Percentiles rank a stretch among this genome's conserved stretches.
phyloP scores from a whole-genome alignment of 768 basidiomycete species.

The Hydnomerulius pinastri region DNA sequence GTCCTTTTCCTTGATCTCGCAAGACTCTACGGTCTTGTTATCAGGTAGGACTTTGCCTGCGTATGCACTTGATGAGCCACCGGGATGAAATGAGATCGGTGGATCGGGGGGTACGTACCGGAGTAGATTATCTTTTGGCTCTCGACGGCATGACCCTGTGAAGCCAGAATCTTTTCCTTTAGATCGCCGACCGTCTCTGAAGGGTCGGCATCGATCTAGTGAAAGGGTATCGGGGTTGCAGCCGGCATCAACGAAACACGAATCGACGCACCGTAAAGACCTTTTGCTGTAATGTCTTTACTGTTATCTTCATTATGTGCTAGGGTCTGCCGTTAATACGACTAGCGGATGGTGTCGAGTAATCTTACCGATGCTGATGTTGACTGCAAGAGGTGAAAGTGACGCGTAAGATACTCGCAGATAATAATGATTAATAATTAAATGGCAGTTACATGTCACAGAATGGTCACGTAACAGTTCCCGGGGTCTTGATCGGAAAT shows the following conservation, averaged over 20 bases:
- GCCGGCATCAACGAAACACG: background rate
- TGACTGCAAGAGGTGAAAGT: constrained; percentile 10
- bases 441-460: constrained; percentile 24
- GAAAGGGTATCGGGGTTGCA: background rate
- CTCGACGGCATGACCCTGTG: constrained; percentile 72
- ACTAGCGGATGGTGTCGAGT: background rate
- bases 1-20: constrained; percentile 96
- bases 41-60: constrained; percentile 91
- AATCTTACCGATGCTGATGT: constrained; percentile 23
- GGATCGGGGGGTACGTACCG: constrained; percentile 48
- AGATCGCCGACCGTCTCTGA: constrained; percentile 73
- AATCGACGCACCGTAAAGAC: constrained; percentile 76
- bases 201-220: constrained; percentile 75
- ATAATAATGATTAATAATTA: too few species aligned
- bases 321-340: constrained; percentile 12
- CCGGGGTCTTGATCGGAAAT: constrained; percentile 26
- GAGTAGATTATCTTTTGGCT: constrained; percentile 95
- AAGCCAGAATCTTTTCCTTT: constrained; percentile 80
- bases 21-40: constrained; percentile 83
- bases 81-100: constrained; percentile 5
- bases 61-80: constrained; percentile 4
- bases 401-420: constrained; percentile 25
- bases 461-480: constrained; percentile 21
- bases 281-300: constrained; percentile 96
- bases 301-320: constrained; percentile 81